Base-by-base conservation (phyloP, 228 moss, liverwort and hornwort species). In the Sphagnum magellanicum region DNA sequence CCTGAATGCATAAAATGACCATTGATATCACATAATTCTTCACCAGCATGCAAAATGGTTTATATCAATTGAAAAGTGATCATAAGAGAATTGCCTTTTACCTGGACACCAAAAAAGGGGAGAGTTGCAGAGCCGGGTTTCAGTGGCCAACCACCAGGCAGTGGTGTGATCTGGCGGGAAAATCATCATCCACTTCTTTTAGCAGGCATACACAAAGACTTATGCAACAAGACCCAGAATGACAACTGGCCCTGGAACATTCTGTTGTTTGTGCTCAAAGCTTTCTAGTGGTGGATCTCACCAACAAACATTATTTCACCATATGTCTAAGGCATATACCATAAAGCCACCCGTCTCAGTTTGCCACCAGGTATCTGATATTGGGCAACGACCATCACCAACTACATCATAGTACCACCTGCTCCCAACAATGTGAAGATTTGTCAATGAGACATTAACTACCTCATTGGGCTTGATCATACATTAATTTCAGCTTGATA, bases 61-160 rank as follows among this genome's bases (percentile, higher is more conserved):
- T 11, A 8, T 8, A 46, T 15, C 17, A 52, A 32, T 32, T 32
- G 32, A 32, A 32, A 32, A 32, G 32, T 32, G 32, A 32, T 32
- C 32, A 32, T 32, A 32, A 32, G 32, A 32, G 32, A 32, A 32
- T 32, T 32, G 8, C 61, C 16, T 14, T 17, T 5, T 68, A 91
- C 94, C 88, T 95, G 96, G 78, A 93, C 91, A 66, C 97, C 97
- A 67, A 97, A 97, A 80, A 97, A 97, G 32, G 97, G 97, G 65
- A 97, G 83, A 57, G 97, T 97, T 50, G 97, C 97, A 66, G 97
- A 97, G 75, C 97, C 97, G 59, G 97, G 97, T 83, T 97, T 97
- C 51, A 97, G 84, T 59, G 83, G 75, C 87, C 90, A 97, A 68
- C 90, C 97, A 64, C 97, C 97, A 32, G 97, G 97, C 14, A 93